These are phyloP conservation scores for Monosporascus sp. DNA, from an alignment of 2,329 filamentous ascomycete genomes.

Conservation along the genomic window DNA sequence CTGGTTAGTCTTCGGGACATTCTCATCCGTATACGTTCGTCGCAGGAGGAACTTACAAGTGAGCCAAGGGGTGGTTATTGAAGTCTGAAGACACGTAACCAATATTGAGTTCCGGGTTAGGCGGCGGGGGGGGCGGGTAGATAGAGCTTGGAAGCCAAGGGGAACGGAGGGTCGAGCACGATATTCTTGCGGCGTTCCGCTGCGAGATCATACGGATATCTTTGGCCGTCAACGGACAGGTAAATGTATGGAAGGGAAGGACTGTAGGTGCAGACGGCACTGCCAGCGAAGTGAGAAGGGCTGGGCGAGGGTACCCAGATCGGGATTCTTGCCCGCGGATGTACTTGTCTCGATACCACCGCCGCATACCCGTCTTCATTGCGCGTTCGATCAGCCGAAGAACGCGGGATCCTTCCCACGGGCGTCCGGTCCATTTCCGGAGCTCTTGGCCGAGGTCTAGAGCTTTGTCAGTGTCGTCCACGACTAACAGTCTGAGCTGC, in stretches of 20 bases:
- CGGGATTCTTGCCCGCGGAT: conserved; percentile 54
- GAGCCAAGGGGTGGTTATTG: conserved; percentile 94
- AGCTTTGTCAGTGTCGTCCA: conserved; percentile 27
- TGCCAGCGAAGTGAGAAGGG: conserved; percentile 66
- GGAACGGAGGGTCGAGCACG: conserved; percentile 78
- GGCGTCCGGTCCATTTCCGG: conserved; percentile 62
- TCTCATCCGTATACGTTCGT: background rate
- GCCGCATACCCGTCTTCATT: conserved; percentile 70
- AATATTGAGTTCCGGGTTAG: conserved; percentile 77
- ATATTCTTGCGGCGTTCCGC: conserved; percentile 88
- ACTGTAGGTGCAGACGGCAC: conserved; percentile 90
- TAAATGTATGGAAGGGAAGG: conserved; percentile 96
- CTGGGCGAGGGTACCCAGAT: conserved; percentile 64
- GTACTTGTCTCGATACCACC: conserved; percentile 84
- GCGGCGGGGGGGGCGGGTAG: conserved; percentile 79
- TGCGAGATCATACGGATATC: conserved; percentile 94
- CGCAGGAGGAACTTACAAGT: conserved; percentile 52
- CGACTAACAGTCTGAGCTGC: conserved; percentile 39
- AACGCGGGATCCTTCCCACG: conserved; percentile 85
- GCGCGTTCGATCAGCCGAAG: conserved; percentile 81
- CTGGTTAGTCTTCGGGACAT: conserved; percentile 5
- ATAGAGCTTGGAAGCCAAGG: conserved; percentile 81
- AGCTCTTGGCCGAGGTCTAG: conserved; percentile 38
- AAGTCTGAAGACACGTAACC: conserved; percentile 98
- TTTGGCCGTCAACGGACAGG: conserved; percentile 83